phyloP scores from a whole-genome alignment of 257 asterid genomes.

The Solanum sejunctum region DNA sequence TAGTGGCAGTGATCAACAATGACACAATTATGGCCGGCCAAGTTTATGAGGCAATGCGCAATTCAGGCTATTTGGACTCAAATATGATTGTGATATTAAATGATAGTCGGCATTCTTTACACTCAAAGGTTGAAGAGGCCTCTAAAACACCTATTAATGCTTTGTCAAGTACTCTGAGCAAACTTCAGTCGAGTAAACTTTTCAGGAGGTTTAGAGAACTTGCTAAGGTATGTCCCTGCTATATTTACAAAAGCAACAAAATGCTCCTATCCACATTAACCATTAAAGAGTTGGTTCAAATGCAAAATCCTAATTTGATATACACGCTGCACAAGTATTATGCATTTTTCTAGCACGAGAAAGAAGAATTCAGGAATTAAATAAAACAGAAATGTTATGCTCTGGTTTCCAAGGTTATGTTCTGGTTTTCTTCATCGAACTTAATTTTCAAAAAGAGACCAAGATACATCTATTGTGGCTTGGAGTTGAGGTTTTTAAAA shows the following conservation, averaged over 20 bases:
- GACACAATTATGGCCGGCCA: constrained; percentile 87
- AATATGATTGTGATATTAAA: constrained; percentile 75
- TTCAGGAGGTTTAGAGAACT: constrained; percentile 67
- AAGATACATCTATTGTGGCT: background rate
- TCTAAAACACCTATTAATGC: constrained; percentile 56
- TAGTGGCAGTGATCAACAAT: constrained; percentile 82
- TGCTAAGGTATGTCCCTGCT: constrained; percentile 51
- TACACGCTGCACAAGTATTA: background rate
- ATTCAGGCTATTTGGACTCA: constrained; percentile 86
- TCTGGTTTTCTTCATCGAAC: background rate
- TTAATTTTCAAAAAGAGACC: background rate
- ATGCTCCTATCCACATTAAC: background rate
- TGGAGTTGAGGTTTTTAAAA: background rate
- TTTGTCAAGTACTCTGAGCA: constrained; percentile 59
- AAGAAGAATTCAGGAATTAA: background rate
- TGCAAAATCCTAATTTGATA: background rate
- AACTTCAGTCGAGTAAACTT: constrained; percentile 72
- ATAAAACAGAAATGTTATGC: background rate
- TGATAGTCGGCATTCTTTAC: constrained; percentile 60
- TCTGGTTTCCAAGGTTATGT: background rate
- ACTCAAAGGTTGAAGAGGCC: constrained; percentile 62
- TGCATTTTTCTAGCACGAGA: background rate
- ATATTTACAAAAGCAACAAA: background rate
- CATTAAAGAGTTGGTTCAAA: background rate
- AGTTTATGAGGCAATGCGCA: constrained; percentile 91